Evolutionary conservation across 1,284 basidiomycete species (phyloP).

Genomic region (Gymnopus androsaceus): DNA sequence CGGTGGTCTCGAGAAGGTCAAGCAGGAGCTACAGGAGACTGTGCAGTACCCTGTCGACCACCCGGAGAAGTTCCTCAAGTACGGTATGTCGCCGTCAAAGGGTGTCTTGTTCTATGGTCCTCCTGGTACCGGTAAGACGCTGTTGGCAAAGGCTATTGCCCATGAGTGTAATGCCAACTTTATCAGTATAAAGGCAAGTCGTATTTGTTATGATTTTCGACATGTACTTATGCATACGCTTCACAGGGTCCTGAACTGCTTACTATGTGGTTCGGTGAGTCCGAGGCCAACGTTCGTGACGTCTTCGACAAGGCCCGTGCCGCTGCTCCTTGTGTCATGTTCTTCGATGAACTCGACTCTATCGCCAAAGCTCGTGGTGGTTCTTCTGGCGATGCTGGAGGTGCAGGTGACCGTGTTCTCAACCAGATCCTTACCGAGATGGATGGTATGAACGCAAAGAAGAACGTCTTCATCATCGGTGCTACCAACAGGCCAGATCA

Average conservation of each 20-base stretch:
- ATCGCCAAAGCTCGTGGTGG: constrained; percentile 95
- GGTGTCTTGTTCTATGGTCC: constrained; percentile 98
- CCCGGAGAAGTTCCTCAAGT: constrained; percentile 99
- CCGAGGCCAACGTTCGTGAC: constrained; percentile 98
- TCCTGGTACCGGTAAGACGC: constrained; percentile 95
- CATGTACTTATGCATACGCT: background rate
- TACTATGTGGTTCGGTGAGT: constrained; percentile 99
- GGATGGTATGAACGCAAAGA: constrained; percentile 99
- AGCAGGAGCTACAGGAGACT: constrained; percentile 98
- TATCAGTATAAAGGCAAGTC: constrained; percentile 84
- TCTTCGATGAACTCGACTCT: constrained; percentile 99
- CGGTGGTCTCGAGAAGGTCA: constrained; percentile 99
- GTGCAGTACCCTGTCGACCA: constrained; percentile 99
- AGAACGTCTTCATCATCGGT: constrained; percentile 99
- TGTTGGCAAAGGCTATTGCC: constrained; percentile 96
- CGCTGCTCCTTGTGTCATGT: constrained; percentile 99
- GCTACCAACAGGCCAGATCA: constrained; percentile 99
- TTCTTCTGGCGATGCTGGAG: constrained; percentile 87
- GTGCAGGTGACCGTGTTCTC: constrained; percentile 95
- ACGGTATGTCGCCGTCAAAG: constrained; percentile 99
- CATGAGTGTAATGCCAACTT: constrained; percentile 99
- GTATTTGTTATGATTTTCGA: constrained; percentile 23
- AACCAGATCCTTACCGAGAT: constrained; percentile 99
- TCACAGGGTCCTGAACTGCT: constrained; percentile 92
- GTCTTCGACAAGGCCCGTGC: constrained; percentile 99